Evolutionary conservation across 1,284 basidiomycete species (phyloP).

Genomic region (Sphaerobolus stellatus): DNA sequence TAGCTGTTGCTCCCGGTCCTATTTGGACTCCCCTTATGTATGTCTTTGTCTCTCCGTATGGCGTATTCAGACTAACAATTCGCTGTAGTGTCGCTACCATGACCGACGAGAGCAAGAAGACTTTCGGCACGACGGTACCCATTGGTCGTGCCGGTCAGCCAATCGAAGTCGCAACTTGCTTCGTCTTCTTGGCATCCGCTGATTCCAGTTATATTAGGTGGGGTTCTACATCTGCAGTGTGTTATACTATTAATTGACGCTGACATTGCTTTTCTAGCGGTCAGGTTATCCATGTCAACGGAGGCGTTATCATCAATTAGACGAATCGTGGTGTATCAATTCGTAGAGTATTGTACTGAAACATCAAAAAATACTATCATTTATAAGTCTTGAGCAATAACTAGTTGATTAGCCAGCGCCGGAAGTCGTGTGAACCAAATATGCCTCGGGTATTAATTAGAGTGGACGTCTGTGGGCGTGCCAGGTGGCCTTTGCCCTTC

Average conservation of each 20-base stretch:
- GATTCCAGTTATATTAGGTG: slow-evolving; percentile 53
- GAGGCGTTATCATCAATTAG: slow-evolving; percentile 37
- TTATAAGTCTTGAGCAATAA: too few relatives aligned
- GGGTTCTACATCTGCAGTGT: slow-evolving; percentile 1
- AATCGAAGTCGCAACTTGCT: slow-evolving; percentile 53
- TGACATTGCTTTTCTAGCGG: not conserved
- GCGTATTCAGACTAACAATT: not conserved
- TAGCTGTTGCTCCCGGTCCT: slow-evolving; percentile 48
- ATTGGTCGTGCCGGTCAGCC: slow-evolving; percentile 57
- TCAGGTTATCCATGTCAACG: slow-evolving; percentile 6
- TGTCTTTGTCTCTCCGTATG: too few relatives aligned
- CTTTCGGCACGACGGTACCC: slow-evolving; percentile 43
- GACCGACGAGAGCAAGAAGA: slow-evolving; percentile 44
- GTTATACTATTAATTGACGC: not conserved
- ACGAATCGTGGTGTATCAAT: too few relatives aligned
- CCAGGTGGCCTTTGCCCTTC: slow-evolving; percentile 5
- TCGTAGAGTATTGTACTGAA: not conserved
- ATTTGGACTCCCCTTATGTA: slow-evolving; percentile 55
- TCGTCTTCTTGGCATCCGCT: slow-evolving; percentile 51
- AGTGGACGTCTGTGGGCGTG: slow-evolving; percentile 8
- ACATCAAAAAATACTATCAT: too few relatives aligned
- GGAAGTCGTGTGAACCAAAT: too few relatives aligned
- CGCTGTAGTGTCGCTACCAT: slow-evolving; percentile 42
- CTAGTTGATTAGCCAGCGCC: too few relatives aligned
- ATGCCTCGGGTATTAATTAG: slow-evolving; percentile 8